These are phyloP conservation scores for Talaromyces sp. DNA, from an alignment of 2,329 filamentous ascomycete genomes.

Conservation along the genomic window DNA sequence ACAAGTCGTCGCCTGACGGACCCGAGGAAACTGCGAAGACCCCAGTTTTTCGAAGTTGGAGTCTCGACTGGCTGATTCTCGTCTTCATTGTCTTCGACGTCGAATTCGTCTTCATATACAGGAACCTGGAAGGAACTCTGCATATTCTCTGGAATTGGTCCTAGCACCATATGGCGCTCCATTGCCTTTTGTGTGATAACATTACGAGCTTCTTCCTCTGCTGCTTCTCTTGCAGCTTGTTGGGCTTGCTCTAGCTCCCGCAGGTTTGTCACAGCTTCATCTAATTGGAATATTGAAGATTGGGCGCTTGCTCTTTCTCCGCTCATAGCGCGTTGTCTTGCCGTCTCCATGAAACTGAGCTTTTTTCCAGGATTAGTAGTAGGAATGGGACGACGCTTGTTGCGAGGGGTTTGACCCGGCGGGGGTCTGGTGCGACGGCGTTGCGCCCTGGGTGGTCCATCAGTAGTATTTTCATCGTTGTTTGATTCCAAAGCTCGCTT, in stretches of 20 bases:
- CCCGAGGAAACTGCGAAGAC: slow-evolving; percentile 10
- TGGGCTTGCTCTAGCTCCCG: slow-evolving; percentile 5
- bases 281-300: slow-evolving; percentile 11
- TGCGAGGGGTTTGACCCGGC: not conserved
- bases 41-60: slow-evolving; percentile 11
- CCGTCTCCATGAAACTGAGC: slow-evolving; percentile 1
- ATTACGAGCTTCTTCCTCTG: slow-evolving; percentile 5
- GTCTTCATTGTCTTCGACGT: not conserved
- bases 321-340: slow-evolving; percentile 3
- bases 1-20: slow-evolving; percentile 15
- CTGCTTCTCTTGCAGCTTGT: slow-evolving; percentile 10
- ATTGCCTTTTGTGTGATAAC: slow-evolving; percentile 10
- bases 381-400: slow-evolving; percentile 3
- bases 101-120: not conserved
- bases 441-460: slow-evolving; percentile 8
- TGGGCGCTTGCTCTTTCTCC: not conserved
- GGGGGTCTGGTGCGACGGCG: slow-evolving; percentile 7
- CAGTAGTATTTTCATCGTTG: slow-evolving; percentile 4
- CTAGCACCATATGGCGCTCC: slow-evolving; percentile 12
- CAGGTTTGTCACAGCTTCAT: slow-evolving; percentile 7
- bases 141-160: slow-evolving; percentile 9
- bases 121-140: slow-evolving; percentile 6
- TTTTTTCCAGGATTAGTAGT: slow-evolving; percentile 1
- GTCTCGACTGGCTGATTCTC: slow-evolving; percentile 5
- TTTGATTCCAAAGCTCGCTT: slow-evolving; percentile 10